phyloP scores from a whole-genome alignment of 192 early-diverging fungal genomes.

The Coemansia reversa region DNA sequence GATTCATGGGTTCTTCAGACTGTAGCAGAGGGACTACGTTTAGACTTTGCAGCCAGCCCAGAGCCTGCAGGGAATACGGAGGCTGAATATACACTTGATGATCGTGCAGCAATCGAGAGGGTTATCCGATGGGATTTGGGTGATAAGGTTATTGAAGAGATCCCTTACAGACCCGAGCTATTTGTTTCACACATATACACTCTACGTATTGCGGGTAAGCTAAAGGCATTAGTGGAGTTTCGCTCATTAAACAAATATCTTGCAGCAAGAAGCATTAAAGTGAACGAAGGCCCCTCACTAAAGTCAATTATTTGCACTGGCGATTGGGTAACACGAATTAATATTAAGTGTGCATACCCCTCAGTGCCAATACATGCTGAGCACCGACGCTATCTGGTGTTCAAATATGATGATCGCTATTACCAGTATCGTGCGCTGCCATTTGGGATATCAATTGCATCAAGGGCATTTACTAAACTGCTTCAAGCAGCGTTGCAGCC shows the following conservation, averaged over 20 bases:
- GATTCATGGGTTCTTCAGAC: conserved; percentile 39
- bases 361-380: conserved; percentile 49
- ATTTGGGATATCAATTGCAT: conserved; percentile 51
- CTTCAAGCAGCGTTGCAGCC: conserved; percentile 48
- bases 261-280: conserved; percentile 20
- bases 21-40: conserved; percentile 32
- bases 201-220: conserved; percentile 32
- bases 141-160: conserved; percentile 50
- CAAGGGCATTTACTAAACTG: conserved; percentile 42
- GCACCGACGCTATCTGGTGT: conserved; percentile 42
- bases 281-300: conserved; percentile 40
- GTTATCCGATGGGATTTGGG: conserved; percentile 53
- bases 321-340: conserved; percentile 49
- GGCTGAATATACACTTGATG: conserved; percentile 38
- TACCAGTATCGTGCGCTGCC: conserved; percentile 53
- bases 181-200: conserved; percentile 54
- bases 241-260: conserved; percentile 47
- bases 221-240: conserved; percentile 49
- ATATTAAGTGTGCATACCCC: conserved; percentile 53
- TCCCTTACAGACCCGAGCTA: conserved; percentile 29
- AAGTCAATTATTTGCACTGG: conserved; percentile 22
- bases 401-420: conserved; percentile 45
- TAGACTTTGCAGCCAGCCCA: conserved; percentile 36
- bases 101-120: conserved; percentile 45
- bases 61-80: conserved; percentile 16